Percentiles rank a stretch among this genome's conserved stretches.
Conservation (phyloP, 768 basidiomycete species). For the Suillus discolor region DNA sequence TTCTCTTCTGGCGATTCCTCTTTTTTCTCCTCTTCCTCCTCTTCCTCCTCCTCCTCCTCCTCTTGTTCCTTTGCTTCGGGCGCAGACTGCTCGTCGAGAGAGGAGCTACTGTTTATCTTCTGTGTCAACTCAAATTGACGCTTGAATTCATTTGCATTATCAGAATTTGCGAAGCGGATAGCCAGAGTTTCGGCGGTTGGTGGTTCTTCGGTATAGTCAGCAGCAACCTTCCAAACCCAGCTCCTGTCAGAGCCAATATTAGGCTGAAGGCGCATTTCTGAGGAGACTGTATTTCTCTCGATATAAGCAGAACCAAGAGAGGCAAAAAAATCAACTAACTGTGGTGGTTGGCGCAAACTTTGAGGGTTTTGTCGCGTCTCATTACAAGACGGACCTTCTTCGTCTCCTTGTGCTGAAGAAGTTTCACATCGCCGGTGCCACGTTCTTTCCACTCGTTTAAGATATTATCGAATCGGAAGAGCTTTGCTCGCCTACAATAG, state of each 20-base stretch:
- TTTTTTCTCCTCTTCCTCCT: slow-evolving; percentile 24
- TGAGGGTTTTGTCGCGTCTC: slow-evolving; percentile 99
- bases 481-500: slow-evolving; percentile 84
- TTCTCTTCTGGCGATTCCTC: slow-evolving; percentile 39
- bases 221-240: slow-evolving; percentile 98
- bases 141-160: slow-evolving; percentile 92
- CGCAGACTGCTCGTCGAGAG: slow-evolving; percentile 22
- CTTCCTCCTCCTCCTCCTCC: slow-evolving; percentile 28
- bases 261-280: slow-evolving; percentile 93
- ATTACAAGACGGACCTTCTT: slow-evolving; percentile 96
- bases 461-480: slow-evolving; percentile 87
- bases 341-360: slow-evolving; percentile 98
- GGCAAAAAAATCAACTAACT: slow-evolving; percentile 50
- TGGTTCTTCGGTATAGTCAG: slow-evolving; percentile 91
- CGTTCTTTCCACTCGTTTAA: slow-evolving; percentile 97
- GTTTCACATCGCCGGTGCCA: slow-evolving; percentile 93
- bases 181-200: slow-evolving; percentile 95
- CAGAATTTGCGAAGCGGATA: slow-evolving; percentile 96
- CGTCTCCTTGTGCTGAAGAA: slow-evolving; percentile 86
- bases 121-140: slow-evolving; percentile 85
- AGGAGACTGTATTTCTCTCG: slow-evolving; percentile 55
- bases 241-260: slow-evolving; percentile 99
- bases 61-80: slow-evolving; percentile 25
- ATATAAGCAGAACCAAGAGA: slow-evolving; percentile 11
- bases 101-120: slow-evolving; percentile 52